Base-by-base conservation (phyloP, 2,329 filamentous ascomycete genomes). In the Pseudogymnoascus sp. region DNA sequence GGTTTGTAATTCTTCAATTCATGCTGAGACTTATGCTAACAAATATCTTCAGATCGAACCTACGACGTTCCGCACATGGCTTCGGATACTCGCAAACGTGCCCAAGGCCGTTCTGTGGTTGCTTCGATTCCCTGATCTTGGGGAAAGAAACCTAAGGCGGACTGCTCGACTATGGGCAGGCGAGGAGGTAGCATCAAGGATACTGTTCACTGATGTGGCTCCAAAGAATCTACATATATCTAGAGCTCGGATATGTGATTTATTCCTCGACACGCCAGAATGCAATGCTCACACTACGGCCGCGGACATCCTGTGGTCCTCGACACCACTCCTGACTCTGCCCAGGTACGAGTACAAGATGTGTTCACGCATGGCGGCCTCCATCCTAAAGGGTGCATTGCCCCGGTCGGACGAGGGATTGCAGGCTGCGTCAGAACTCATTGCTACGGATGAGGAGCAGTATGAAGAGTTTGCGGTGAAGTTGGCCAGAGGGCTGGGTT, bases 281-380 rank as follows among this genome's bases (percentile, higher is more conserved):
- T 99, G 94, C 76, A 99, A 99, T 72, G 94, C 92, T 1, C 94
- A 99, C 74, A 99, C 94, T 0, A 99, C 94, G 1, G 94, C 94
- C 1, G 95, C 94, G 11, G 94, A 99, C 71, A 89, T 97, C 1
- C 80, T 99, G 5, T 99, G 94, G 94, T 95, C 90, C 60, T 95
- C 92, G 68, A 97, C 94, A 0, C 94, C 94, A 4, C 79, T 99
- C 22, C 80, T 99, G 28, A 99, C 94, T 0, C 80, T 94, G 30
- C 92, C 94, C 9, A 85, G 94, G 36, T 97, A 97, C 74, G 84
- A 89, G 60, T 97, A 97, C 77, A 99, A 99, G 76, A 99, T 99
- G 94, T 99, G 94, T 75, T 96, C 91, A 45, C 89, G 94, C 61
- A 99, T 99, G 89, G 94, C 93, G 5, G 92, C 94, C 5, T 96